Conservation (phyloP, 768 basidiomycete species). For the Suillus ampliporus region DNA sequence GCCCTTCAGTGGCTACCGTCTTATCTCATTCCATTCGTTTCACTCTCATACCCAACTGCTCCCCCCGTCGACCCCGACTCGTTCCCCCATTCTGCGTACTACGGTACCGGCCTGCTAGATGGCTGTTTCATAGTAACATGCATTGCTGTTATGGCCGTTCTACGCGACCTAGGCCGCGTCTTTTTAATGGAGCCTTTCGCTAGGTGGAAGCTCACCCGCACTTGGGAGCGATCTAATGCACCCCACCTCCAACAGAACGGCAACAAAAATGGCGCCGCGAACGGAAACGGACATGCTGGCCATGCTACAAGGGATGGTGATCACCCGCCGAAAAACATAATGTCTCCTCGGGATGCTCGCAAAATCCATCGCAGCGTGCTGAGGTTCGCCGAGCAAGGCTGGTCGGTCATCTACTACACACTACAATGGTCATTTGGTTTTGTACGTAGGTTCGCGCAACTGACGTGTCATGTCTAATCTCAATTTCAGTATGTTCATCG, state of each 20-base stretch:
- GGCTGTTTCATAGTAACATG: slow-evolving; percentile 80
- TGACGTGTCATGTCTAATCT: slow-evolving; percentile 19
- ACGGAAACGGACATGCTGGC: slow-evolving; percentile 41
- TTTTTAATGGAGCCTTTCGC: slow-evolving; percentile 83
- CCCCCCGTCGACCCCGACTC: slow-evolving; percentile 68
- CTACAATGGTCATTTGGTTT: slow-evolving; percentile 78
- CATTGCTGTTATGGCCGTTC: slow-evolving; percentile 85
- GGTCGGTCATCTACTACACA: slow-evolving; percentile 83
- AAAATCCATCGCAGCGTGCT: slow-evolving; percentile 73
- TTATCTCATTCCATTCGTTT: slow-evolving; percentile 69
- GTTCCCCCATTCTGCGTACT: slow-evolving; percentile 73
- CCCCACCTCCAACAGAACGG: slow-evolving; percentile 22
- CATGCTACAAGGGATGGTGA: slow-evolving; percentile 34
- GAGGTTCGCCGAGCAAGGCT: slow-evolving; percentile 96
- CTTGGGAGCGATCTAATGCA: slow-evolving; percentile 42
- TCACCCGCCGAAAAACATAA: slow-evolving; percentile 20
- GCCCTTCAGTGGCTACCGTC: slow-evolving; percentile 52
- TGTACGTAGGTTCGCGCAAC: slow-evolving; percentile 57
- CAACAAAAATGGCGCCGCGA: slow-evolving; percentile 37
- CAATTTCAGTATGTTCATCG: slow-evolving; percentile 75
- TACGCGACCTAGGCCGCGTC: slow-evolving; percentile 80
- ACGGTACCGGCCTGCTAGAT: slow-evolving; percentile 76
- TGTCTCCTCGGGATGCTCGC: slow-evolving; percentile 54
- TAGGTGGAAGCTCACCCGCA: slow-evolving; percentile 68
- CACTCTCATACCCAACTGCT: slow-evolving; percentile 70